Conservation (phyloP, 2,329 filamentous ascomycete species). For the Huntiella abstrusa region DNA sequence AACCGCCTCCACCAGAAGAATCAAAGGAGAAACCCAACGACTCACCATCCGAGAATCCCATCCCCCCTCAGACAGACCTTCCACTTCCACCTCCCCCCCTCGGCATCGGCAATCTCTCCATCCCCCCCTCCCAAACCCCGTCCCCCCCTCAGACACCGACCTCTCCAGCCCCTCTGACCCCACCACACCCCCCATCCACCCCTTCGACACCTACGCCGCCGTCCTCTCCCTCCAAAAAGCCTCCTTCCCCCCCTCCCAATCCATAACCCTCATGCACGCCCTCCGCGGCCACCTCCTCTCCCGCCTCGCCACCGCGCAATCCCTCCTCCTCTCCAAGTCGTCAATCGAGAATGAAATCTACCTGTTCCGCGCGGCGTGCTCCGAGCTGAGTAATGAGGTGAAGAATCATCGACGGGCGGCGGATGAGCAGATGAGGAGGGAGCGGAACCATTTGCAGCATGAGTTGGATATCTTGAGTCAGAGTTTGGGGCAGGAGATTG, state of each 20-base stretch:
- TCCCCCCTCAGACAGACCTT: rapidly evolving
- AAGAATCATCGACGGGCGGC: constrained; percentile 56
- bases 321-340: constrained; percentile 68
- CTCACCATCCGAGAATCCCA: too few species aligned
- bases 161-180: neutral
- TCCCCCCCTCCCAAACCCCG: too few species aligned
- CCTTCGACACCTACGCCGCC: constrained; percentile 87
- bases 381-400: constrained; percentile 75
- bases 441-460: constrained; percentile 73
- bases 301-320: constrained; percentile 65
- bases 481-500: constrained; percentile 63
- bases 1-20: neutral
- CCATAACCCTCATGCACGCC: constrained; percentile 80
- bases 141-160: too few species aligned
- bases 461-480: constrained; percentile 88
- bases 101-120: too few species aligned
- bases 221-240: constrained; percentile 59
- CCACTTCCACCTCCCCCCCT: too few species aligned
- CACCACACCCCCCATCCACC: constrained; percentile 45
- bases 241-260: constrained; percentile 55
- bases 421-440: constrained; percentile 64
- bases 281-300: constrained; percentile 57
- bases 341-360: constrained; percentile 90
- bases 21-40: too few species aligned
- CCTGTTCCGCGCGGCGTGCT: constrained; percentile 83